Percentiles rank a stretch among this genome's conserved stretches.
Conservation (phyloP, 129 eudicot species). For the Pulicaria dysenterica region DNA sequence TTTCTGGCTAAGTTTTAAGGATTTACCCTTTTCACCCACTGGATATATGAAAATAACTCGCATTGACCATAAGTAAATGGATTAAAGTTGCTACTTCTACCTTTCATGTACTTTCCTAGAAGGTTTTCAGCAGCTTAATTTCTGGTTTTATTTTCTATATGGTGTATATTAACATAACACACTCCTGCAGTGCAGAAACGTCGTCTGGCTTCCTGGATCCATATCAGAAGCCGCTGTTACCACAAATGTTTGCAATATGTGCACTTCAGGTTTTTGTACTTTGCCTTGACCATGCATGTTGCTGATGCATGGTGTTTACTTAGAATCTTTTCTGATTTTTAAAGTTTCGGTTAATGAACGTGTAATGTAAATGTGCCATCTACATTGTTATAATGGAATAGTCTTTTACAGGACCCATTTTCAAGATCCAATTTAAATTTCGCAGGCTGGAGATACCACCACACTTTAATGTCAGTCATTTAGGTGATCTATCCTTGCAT, state of each 20-base stretch:
- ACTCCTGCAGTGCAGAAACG: constrained; percentile 75
- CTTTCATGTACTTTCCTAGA: constrained; percentile 11
- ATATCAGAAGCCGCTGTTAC: constrained; percentile 79
- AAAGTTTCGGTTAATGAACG: not conserved
- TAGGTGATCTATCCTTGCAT: constrained; percentile 50
- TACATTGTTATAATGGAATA: not conserved
- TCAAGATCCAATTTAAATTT: constrained; percentile 84
- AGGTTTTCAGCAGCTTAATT: not conserved
- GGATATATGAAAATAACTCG: too few relatives aligned
- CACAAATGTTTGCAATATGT: constrained; percentile 61
- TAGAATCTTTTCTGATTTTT: constrained; percentile 9
- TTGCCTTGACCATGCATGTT: constrained; percentile 17
- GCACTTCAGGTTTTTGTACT: constrained; percentile 71
- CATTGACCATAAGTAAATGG: too few relatives aligned
- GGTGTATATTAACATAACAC: constrained; percentile 14
- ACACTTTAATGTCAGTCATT: constrained; percentile 64
- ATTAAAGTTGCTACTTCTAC: not conserved
- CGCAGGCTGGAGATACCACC: constrained; percentile 95
- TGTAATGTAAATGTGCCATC: constrained; percentile 10
- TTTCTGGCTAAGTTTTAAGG: too few relatives aligned
- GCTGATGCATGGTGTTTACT: not conserved
- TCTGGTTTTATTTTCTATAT: not conserved
- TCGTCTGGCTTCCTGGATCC: constrained; percentile 97
- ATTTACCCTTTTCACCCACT: too few relatives aligned
- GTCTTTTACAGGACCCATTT: constrained; percentile 68